Conservation (phyloP, 139 green algal species). For the Micractinium sp. region DNA sequence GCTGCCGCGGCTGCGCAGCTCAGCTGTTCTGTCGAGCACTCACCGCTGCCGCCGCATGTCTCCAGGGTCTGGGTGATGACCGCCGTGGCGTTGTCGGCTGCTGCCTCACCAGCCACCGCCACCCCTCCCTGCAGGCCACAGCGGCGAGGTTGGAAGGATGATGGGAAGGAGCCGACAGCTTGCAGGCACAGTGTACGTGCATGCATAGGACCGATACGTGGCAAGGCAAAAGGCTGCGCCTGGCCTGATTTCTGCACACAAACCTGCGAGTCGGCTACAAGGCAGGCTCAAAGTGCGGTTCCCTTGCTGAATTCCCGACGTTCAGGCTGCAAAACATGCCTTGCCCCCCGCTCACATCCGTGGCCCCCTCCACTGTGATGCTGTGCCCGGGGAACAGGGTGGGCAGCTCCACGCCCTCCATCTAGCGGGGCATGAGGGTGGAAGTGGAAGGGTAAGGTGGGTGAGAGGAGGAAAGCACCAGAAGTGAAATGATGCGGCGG, state of each 20-base stretch:
- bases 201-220: no score
- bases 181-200: no score
- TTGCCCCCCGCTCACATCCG: background rate
- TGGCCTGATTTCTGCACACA: background rate
- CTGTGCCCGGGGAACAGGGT: slow-evolving; percentile 12
- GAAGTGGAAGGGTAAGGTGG: background rate
- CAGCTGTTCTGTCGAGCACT: background rate
- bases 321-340: background rate
- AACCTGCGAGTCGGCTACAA: no score
- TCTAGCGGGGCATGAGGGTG: background rate
- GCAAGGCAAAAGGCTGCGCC: no score
- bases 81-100: background rate
- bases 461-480: no score
- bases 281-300: no score
- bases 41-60: slow-evolving; percentile 22
- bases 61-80: background rate
- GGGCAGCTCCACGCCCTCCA: slow-evolving; percentile 13
- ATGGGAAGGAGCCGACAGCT: no score
- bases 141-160: background rate
- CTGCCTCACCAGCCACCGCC: background rate
- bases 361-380: background rate
- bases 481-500: no score
- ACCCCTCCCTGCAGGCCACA: background rate
- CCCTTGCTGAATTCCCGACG: background rate
- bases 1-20: no score